Conservation (phyloP, 2,329 filamentous ascomycete species). For the Lachnellula hyalina region DNA sequence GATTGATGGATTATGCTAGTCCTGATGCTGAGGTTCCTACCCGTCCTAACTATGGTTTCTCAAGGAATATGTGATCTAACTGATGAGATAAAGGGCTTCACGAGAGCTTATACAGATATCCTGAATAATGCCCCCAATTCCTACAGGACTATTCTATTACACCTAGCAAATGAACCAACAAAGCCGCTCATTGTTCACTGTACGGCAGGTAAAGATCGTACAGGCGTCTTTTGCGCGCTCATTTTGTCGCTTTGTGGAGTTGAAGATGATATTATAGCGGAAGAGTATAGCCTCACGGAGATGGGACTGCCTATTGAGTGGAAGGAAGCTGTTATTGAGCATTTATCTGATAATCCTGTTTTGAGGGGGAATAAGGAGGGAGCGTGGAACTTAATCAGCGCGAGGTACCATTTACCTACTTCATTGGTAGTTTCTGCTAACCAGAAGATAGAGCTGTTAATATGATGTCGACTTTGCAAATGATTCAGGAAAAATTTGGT, state of each 20-base stretch:
- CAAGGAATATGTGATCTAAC: not conserved
- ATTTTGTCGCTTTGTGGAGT: slow-evolving; percentile 61
- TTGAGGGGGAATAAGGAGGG: slow-evolving; percentile 36
- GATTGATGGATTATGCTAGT: slow-evolving; percentile 55
- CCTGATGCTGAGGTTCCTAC: slow-evolving; percentile 40
- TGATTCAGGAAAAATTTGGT: slow-evolving; percentile 56
- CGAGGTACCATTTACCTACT: slow-evolving; percentile 25
- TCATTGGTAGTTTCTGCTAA: slow-evolving; percentile 1
- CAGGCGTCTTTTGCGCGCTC: slow-evolving; percentile 64
- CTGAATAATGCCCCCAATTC: slow-evolving; percentile 47
- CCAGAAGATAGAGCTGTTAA: slow-evolving; percentile 37
- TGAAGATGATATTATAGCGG: slow-evolving; percentile 50
- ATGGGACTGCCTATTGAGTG: slow-evolving; percentile 48
- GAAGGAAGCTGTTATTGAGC: slow-evolving; percentile 45
- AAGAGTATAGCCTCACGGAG: slow-evolving; percentile 66
- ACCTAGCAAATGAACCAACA: slow-evolving; percentile 32
- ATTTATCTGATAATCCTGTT: slow-evolving; percentile 45
- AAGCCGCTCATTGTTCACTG: slow-evolving; percentile 63
- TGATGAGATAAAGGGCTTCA: slow-evolving; percentile 46
- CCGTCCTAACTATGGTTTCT: not conserved
- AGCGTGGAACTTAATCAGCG: slow-evolving; percentile 39
- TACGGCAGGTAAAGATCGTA: slow-evolving; percentile 73
- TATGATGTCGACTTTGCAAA: slow-evolving; percentile 45
- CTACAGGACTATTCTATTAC: slow-evolving; percentile 47
- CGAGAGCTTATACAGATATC: slow-evolving; percentile 58